Base-by-base conservation (phyloP, 805 yeast genomes). In the Kregervanrija pseudodelftensis region DNA sequence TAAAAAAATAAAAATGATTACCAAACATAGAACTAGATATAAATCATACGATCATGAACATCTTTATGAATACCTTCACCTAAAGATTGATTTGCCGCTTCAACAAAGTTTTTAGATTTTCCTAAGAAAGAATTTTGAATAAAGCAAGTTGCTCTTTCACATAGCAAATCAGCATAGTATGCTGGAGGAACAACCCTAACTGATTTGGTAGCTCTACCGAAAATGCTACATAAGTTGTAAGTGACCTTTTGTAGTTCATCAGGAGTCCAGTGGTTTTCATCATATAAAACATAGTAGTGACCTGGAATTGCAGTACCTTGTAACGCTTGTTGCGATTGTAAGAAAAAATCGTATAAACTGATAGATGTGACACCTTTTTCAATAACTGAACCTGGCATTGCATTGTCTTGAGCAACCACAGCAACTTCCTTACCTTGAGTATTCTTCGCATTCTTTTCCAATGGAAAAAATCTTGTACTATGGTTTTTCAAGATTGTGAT, bases 261-360 rank as follows among this genome's bases (percentile, higher is more conserved):
- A 11, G 63, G 57, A 12, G 54, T 47, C 54, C 52, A 57, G 30
- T 48, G 42, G 34, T 48, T 53, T 41, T 62, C 66, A 46, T 61
- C 66, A 38, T 55, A 54, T 17, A 62, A 44, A 32, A 61, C 66
- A 33, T 57, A 59, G 41, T 61, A 61, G 40, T 61, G 66, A 30
- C 62, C 64, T 7, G 66, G 66, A 34, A 61, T 54, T 12, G 64
- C 64, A 13, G 66, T 63, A 41, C 66, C 66, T 43, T 61, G 65
- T 28, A 61, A 50, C 8, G 65, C 64, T 41, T 58, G 59, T 44
- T 61, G 66, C 8, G 66, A 59, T 39, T 58, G 63, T 14, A 61
- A 49, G 42, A 47, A 61, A 44, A 61, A 61, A 43, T 61, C 66
- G 40, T 55, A 62, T 33, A 57, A 54, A 15, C 51, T 49, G 39